Evolutionary conservation across 1,139 yeast genomes (phyloP), one percentile per base, ranked within the genome.

Genomic region (Hemisphaericaspora lyxosophila): DNA sequence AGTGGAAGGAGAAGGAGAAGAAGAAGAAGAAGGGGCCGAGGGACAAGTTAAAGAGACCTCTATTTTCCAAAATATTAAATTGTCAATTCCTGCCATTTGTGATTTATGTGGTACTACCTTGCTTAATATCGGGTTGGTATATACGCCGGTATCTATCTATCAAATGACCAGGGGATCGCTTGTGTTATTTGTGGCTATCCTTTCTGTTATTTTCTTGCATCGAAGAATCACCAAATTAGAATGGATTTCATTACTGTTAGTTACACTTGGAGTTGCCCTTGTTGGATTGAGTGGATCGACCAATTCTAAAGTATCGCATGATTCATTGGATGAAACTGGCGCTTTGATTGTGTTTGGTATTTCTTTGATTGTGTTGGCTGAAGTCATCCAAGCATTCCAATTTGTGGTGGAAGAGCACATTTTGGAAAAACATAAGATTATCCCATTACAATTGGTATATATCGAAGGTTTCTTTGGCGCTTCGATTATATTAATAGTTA

Each of bases 81-180:
- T 70, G 40, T 60, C 86, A 0, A 59, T 83, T 26, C 94, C 95
- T 1, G 79, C 94, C 1, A 55, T 75, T 9, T 83, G 89, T 58
- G 95, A 86, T 56, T 70, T 85, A 39, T 55, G 75, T 33, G 92
- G 84, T 3, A 85, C 95, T 2, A 85, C 94, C 0, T 60, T 85
- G 49, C 74, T 85, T 77, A 83, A 85, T 50, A 59, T 85, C n/a
- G 95, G 94, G 1, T 68, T 86, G 45, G 59, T 85, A 12, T 79
- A 80, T 55, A 80, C 82, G 2, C 94, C 95, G 0, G 95, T 85
- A n/a, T 82, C 90, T 2, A 74, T 85, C 33, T 86, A 84, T 59
- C 95, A 86, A 57, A 86, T 86, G 95, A 80, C 85, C 11, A 69
- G 95, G 47, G 95, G 95, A 4, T 76, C 90, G 0, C 66, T 85